phyloP scores from a whole-genome alignment of 768 basidiomycete genomes.

The Suillus tomentosus region DNA sequence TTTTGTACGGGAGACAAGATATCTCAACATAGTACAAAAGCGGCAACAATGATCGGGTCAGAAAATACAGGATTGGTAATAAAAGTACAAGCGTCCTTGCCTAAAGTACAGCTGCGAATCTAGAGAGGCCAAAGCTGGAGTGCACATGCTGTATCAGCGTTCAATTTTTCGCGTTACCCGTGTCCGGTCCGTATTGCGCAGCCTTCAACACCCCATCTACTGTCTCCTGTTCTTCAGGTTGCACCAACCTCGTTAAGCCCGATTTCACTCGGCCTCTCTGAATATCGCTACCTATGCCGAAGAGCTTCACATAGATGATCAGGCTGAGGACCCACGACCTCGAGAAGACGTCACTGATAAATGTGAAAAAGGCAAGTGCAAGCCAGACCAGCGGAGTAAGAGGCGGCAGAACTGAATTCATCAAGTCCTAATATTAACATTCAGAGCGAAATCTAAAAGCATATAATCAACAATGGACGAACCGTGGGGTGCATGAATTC shows the following conservation, averaged over 20 bases:
- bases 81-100: background rate
- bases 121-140: background rate
- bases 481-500: conserved; percentile 60
- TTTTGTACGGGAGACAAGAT: background rate
- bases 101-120: background rate
- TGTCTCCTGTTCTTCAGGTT: background rate
- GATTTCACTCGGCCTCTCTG: conserved; percentile 5
- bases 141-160: background rate
- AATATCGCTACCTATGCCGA: conserved; percentile 11
- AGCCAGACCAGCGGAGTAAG: conserved; percentile 8
- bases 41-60: background rate
- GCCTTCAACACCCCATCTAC: background rate
- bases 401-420: conserved; percentile 11
- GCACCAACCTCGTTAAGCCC: background rate
- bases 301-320: conserved; percentile 8
- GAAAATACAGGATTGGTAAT: background rate
- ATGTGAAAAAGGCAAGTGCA: conserved; percentile 18
- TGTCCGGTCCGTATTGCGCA: background rate
- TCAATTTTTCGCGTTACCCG: background rate
- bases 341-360: conserved; percentile 19
- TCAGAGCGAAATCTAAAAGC: background rate
- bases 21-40: background rate
- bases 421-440: conserved; percentile 3
- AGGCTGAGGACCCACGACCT: background rate
- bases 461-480: background rate